Conservation (phyloP, 2,329 filamentous ascomycete genomes). For the Knufia fluminis region DNA sequence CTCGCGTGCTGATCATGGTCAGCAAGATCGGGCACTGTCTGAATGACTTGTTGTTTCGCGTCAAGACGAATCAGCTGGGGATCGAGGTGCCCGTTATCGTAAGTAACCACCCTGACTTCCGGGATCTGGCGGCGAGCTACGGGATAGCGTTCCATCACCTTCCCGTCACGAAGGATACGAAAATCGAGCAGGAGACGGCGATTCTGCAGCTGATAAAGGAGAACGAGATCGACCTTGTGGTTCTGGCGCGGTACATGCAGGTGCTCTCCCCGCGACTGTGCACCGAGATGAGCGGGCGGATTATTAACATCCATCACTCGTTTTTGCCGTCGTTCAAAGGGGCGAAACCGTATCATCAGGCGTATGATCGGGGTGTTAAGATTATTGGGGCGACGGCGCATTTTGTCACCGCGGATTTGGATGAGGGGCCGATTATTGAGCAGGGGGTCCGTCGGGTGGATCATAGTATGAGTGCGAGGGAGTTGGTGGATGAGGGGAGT, state of each 20-base stretch:
- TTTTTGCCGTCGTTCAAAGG: slow-evolving; percentile 85
- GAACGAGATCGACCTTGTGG: slow-evolving; percentile 66
- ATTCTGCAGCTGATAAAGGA: slow-evolving; percentile 61
- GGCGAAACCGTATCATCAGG: slow-evolving; percentile 80
- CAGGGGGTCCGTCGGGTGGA: slow-evolving; percentile 70
- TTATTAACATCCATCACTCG: slow-evolving; percentile 87
- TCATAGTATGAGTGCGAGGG: slow-evolving; percentile 66
- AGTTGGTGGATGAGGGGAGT: slow-evolving; percentile 68
- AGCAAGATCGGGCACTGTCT: slow-evolving; percentile 82
- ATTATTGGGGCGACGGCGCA: slow-evolving; percentile 80
- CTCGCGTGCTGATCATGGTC: slow-evolving; percentile 75
- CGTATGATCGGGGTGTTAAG: slow-evolving; percentile 77
- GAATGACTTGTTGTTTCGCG: slow-evolving; percentile 73
- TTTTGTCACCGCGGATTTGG: slow-evolving; percentile 75
- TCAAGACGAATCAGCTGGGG: slow-evolving; percentile 62
- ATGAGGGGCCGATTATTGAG: slow-evolving; percentile 83
- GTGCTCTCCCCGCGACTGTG: slow-evolving; percentile 68
- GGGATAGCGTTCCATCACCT: slow-evolving; percentile 72
- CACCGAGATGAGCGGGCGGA: slow-evolving; percentile 68
- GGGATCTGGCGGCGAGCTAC: slow-evolving; percentile 59
- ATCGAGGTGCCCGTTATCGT: slow-evolving; percentile 71
- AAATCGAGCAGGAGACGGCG: slow-evolving; percentile 60
- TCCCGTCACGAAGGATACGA: slow-evolving; percentile 70
- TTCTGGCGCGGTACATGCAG: slow-evolving; percentile 82
- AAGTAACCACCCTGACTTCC: slow-evolving; percentile 72